Evolutionary conservation across 176 grass and related monocot genomes (phyloP).

Genomic region (Typha latifolia): DNA sequence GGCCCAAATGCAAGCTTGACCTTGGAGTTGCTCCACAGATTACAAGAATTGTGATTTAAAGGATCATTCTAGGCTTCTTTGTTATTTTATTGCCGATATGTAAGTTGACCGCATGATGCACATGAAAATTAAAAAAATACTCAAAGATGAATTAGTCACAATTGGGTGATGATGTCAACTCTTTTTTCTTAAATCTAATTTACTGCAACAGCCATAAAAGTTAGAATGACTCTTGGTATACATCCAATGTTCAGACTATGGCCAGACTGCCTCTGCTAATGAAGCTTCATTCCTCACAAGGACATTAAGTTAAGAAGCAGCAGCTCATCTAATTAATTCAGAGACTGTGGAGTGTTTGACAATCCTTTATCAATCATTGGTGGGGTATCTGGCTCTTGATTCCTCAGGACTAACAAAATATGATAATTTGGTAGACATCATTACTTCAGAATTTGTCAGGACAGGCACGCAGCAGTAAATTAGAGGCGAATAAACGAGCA

Average conservation of each 20-base stretch:
- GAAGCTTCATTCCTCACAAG: neutral
- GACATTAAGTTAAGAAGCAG: slow-evolving; percentile 27
- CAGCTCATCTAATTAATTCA: slow-evolving; percentile 28
- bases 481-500: no score
- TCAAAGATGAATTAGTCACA: slow-evolving; percentile 15
- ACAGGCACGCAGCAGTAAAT: no score
- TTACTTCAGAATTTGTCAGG: no score
- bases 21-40: no score
- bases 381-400: no score
- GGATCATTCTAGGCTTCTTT: slow-evolving; percentile 22
- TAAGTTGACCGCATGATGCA: slow-evolving; percentile 30
- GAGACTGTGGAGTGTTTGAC: slow-evolving; percentile 19
- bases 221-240: slow-evolving; percentile 14
- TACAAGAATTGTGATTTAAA: slow-evolving; percentile 38
- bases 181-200: neutral
- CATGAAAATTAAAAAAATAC: slow-evolving; percentile 30
- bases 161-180: slow-evolving; percentile 28
- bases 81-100: slow-evolving; percentile 31
- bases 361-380: no score
- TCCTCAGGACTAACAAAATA: no score
- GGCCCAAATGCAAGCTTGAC: no score
- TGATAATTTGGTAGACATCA: no score
- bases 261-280: slow-evolving; percentile 32
- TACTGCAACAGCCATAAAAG: slow-evolving; percentile 23
- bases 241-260: slow-evolving; percentile 31